Evolutionary conservation across 2,329 filamentous ascomycete genomes (phyloP), one percentile per base, ranked within the genome.

Genomic region (Lachnellula cervina): DNA sequence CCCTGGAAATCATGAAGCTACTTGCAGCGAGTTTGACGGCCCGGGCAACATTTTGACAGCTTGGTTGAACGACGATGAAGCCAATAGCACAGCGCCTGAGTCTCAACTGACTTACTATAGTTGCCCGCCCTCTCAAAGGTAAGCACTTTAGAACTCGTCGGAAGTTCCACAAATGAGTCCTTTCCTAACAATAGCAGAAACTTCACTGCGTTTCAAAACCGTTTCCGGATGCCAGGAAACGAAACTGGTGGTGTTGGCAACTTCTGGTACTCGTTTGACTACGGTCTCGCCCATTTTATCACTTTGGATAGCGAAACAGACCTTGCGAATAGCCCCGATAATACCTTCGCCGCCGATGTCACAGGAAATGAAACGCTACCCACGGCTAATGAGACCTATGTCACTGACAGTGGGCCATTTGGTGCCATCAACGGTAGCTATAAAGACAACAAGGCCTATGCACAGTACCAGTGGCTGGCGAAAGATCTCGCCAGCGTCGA

Each of bases 261-360:
- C 71, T 76, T 79, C 62, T 80, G 77, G 77, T 80, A 80, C 67
- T 78, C 74, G 1, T 80, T 79, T 61, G 77, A 80, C 69, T 79
- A 80, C 59, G 77, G 77, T 23, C 68, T 79, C n/a, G 77, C 74
- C 2, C 77, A 80, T 63, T 80, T 80, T 56, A 67, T 80, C 58
- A 68, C 73, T 17, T 66, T 80, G 28, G 70, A 79, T 49, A 72
- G 70, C 17, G 77, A 80, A 64, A 80, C 77, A 38, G 77, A 80
- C 64, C 79, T 74, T 59, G 71, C 76, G 47, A 69, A 77, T 64
- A 75, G 71, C 57, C 77, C 77, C 7, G 71, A 74, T 49, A 76
- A 65, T 64, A 71, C 75, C 11, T 78, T 79, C 58, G 65, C 70
- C 4, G 67, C 70, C 3, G 76, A 79, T 35, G 57, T 75, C 49